Conservation (phyloP, 148 eudicot genomes). For the Mesembryanthemum crystallinum region DNA sequence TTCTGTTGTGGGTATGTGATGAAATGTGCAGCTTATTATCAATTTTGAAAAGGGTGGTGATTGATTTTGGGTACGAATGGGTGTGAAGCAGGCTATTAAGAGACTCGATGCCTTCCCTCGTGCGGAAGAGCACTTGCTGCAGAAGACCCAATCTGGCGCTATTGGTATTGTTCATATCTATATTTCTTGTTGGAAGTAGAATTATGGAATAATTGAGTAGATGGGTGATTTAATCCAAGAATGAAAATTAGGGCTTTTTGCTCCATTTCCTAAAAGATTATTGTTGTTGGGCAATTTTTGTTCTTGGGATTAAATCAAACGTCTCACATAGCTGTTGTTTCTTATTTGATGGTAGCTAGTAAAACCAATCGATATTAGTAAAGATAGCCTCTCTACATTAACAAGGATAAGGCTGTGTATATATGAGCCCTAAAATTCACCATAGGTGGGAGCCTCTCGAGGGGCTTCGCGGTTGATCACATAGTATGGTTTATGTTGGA, state of each 20-base stretch:
- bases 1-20: background rate
- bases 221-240: background rate
- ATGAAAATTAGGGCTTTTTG: background rate
- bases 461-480: background rate
- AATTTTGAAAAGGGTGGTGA: constrained; percentile 14
- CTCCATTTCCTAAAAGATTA: background rate
- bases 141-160: constrained; percentile 91
- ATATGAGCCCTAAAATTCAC: background rate
- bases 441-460: background rate
- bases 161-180: constrained; percentile 44
- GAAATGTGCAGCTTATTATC: constrained; percentile 12
- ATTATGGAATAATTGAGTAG: background rate
- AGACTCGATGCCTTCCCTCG: constrained; percentile 91
- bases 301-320: background rate
- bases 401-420: background rate
- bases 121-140: constrained; percentile 91
- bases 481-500: background rate
- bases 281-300: background rate
- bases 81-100: constrained; percentile 75
- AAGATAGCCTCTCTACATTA: background rate
- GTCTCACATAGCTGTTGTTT: background rate
- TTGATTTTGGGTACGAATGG: constrained; percentile 39
- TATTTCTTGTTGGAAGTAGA: background rate
- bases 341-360: background rate
- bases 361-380: background rate